Evolutionary conservation across 148 eudicot genomes (phyloP), one percentile per base, ranked within the genome.

Genomic region (Mesembryanthemum crystallinum): DNA sequence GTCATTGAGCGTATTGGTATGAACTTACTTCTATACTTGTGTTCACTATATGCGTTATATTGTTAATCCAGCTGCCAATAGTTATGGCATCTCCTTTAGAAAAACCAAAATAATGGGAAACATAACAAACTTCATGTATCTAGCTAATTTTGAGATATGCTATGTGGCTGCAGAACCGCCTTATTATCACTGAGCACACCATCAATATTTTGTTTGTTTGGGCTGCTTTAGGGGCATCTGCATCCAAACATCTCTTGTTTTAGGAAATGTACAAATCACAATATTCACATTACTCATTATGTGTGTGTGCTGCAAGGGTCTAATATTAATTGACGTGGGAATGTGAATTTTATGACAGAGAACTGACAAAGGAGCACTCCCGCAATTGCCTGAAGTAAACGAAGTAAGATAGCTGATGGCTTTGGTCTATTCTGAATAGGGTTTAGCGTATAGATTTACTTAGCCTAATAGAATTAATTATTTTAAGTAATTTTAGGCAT

Each of bases 1-100:
- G 83, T 83, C 59, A 85, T 95, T 67, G 89, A 87, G 67, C 88
- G 91, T 25, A 84, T 92, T 64, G 97, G 98, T 95, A 84, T 77
- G 87, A 69, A 49, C 74, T 76, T 49, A 7, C 59, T 33, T 67
- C 3, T 47, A 12, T 72, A 42, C 0, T 27, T 47, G 58, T 17
- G 18, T 32, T 28, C 37, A 23, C 67, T 29, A 23, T 64, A 43
- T 13, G 42, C 23, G 52, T 25, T 65, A 30, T 24, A 20, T 69
- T 27, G 18, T 25, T 18, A 62, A 18, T 4, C 27, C 54, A 24
- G 4, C 14, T 29, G 3, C 55, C 57, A 45, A n/a, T 12, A 23
- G 4, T n/a, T 9, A 66, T 47, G 24, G 32, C 8, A 8, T 9
- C 29, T 10, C 18, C 58, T 21, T n/a, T 17, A 20, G 1, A 54